phyloP scores from a whole-genome alignment of 2,329 filamentous ascomycete genomes.

The Venturiaceae sp. region DNA sequence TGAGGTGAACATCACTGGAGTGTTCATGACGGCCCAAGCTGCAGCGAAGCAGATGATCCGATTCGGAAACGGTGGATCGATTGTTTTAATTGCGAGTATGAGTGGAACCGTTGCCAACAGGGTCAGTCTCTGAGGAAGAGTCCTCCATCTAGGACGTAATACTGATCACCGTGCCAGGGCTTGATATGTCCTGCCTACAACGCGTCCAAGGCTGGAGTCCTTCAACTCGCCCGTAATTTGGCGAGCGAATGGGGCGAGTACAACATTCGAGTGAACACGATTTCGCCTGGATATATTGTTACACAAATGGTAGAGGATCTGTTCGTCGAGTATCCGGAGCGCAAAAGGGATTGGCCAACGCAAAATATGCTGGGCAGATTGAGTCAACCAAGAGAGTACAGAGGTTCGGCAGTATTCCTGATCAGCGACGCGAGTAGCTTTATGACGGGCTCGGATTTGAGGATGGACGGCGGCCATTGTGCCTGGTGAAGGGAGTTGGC shows the following conservation, averaged over 20 bases:
- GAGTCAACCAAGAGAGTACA: slow-evolving; percentile 25
- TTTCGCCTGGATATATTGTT: slow-evolving; percentile 43
- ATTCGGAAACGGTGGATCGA: slow-evolving; percentile 33
- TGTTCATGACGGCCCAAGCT: slow-evolving; percentile 37
- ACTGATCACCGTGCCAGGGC: neutral
- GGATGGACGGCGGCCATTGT: slow-evolving; percentile 10
- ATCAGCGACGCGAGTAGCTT: slow-evolving; percentile 15
- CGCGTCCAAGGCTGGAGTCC: slow-evolving; percentile 33
- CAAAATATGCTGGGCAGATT: slow-evolving; percentile 25
- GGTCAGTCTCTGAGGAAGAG: slow-evolving; percentile 15
- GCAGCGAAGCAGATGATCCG: slow-evolving; percentile 39
- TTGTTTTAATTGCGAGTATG: slow-evolving; percentile 42
- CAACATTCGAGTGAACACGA: slow-evolving; percentile 48
- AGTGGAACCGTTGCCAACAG: slow-evolving; percentile 40
- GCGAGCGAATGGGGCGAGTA: slow-evolving; percentile 30
- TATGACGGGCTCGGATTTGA: slow-evolving; percentile 6
- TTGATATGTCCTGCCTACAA: slow-evolving; percentile 2
- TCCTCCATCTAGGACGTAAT: neutral
- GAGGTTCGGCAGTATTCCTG: slow-evolving; percentile 27
- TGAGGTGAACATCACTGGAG: slow-evolving; percentile 40
- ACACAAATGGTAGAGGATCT: slow-evolving; percentile 32
- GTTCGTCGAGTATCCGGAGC: slow-evolving; percentile 22
- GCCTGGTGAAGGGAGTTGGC: neutral
- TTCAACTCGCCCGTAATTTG: slow-evolving; percentile 33
- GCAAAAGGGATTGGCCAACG: slow-evolving; percentile 17